These are phyloP conservation scores for Nemophila menziesii DNA, from an alignment of 257 asterid genomes.

Conservation along the genomic window DNA sequence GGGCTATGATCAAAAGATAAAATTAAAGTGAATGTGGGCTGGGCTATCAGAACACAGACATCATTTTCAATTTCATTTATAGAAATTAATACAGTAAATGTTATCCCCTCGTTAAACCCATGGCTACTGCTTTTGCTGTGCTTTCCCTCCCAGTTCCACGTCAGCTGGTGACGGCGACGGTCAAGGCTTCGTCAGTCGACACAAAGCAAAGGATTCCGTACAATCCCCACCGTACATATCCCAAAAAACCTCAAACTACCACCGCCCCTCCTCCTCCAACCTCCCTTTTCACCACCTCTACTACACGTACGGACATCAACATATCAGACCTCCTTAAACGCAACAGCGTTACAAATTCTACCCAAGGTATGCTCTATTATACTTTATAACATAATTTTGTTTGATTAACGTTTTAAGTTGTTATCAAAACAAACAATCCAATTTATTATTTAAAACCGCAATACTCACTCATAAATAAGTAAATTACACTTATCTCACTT, in stretches of 20 bases:
- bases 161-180: constrained; percentile 8
- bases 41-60: too few relatives aligned
- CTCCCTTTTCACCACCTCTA: constrained; percentile 15
- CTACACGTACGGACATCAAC: constrained; percentile 24
- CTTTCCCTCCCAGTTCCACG: not conserved
- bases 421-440: too few relatives aligned
- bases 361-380: constrained; percentile 22
- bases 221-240: constrained; percentile 75
- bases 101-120: not conserved
- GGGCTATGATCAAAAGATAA: too few relatives aligned
- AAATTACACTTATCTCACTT: too few relatives aligned
- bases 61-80: too few relatives aligned
- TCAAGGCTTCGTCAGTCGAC: constrained; percentile 61
- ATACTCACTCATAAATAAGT: too few relatives aligned
- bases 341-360: constrained; percentile 16
- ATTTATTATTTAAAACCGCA: too few relatives aligned
- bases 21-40: too few relatives aligned
- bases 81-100: not conserved
- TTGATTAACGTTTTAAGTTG: too few relatives aligned
- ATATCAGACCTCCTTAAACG: constrained; percentile 71
- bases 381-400: too few relatives aligned
- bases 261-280: constrained; percentile 17
- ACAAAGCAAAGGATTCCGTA: constrained; percentile 51
- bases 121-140: not conserved
- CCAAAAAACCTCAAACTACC: constrained; percentile 14